A percentile compares a stretch with the other conserved stretches of the same genome.
These are phyloP conservation scores for Populus alba DNA, from an alignment of 345 rosid genomes.

Conservation along the genomic window DNA sequence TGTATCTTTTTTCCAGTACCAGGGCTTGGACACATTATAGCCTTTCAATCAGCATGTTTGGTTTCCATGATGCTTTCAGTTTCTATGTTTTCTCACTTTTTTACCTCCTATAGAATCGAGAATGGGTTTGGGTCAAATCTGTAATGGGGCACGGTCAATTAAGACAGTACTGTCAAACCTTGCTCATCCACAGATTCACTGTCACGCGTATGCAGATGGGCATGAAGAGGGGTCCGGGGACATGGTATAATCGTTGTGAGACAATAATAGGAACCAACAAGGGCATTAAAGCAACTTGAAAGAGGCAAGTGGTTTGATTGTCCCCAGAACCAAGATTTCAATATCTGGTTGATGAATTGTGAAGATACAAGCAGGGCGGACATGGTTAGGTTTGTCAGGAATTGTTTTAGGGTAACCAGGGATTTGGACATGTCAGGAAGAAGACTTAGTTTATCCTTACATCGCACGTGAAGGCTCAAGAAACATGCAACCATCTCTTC, in stretches of 20 bases:
- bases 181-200: neutral
- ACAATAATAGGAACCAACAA: neutral
- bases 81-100: neutral
- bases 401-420: slow-evolving; percentile 31
- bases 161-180: neutral
- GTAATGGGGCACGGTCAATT: neutral
- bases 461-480: slow-evolving; percentile 31
- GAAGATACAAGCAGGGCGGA: slow-evolving; percentile 9
- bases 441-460: slow-evolving; percentile 11
- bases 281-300: neutral
- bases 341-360: slow-evolving; percentile 5
- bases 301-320: neutral
- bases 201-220: neutral
- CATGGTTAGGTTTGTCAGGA: slow-evolving; percentile 30
- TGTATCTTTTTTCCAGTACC: neutral
- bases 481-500: slow-evolving; percentile 4
- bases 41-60: neutral
- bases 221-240: neutral
- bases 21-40: neutral
- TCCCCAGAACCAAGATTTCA: slow-evolving; percentile 18
- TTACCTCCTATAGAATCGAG: neutral
- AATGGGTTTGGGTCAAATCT: neutral
- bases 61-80: neutral
- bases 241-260: neutral
- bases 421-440: slow-evolving; percentile 33